phyloP scores from a whole-genome alignment of 2,329 filamentous ascomycete genomes.

The Hortaea werneckii region DNA sequence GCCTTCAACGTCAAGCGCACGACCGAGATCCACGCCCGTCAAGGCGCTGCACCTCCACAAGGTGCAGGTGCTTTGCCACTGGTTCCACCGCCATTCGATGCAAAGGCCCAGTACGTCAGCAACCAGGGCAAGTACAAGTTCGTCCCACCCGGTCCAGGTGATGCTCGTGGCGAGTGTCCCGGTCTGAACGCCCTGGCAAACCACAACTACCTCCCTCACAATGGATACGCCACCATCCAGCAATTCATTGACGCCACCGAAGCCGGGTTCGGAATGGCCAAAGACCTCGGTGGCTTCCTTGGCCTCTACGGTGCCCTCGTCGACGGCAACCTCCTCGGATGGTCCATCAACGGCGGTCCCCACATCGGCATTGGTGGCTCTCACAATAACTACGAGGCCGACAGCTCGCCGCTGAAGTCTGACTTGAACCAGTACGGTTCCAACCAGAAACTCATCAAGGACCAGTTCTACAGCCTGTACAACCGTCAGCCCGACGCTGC shows the following conservation, averaged over 20 bases:
- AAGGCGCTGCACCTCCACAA: constrained; percentile 10
- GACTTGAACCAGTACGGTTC: constrained; percentile 23
- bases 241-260: constrained; percentile 23
- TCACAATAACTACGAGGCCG: constrained; percentile 27
- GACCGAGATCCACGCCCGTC: constrained; percentile 1
- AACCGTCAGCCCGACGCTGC: constrained; percentile 13
- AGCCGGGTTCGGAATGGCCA: constrained; percentile 19
- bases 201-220: constrained; percentile 24
- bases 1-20: constrained; percentile 1
- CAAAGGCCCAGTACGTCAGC: constrained; percentile 20
- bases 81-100: constrained; percentile 22
- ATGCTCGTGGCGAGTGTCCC: constrained; percentile 24
- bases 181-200: constrained; percentile 27
- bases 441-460: constrained; percentile 10
- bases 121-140: constrained; percentile 9
- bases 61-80: constrained; percentile 18
- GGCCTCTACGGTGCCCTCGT: constrained; percentile 25
- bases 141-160: constrained; percentile 17
- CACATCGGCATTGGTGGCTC: constrained; percentile 17
- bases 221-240: constrained; percentile 25
- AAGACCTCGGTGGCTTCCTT: constrained; percentile 25
- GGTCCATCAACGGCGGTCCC: constrained; percentile 20
- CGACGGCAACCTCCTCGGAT: constrained; percentile 18
- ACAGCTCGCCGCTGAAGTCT: constrained; percentile 22
- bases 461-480: constrained; percentile 18